Percentiles rank a stretch among this genome's conserved stretches.
Evolutionary conservation across 2,329 filamentous ascomycete genomes (phyloP).

Genomic region (Didymella keratinophila): DNA sequence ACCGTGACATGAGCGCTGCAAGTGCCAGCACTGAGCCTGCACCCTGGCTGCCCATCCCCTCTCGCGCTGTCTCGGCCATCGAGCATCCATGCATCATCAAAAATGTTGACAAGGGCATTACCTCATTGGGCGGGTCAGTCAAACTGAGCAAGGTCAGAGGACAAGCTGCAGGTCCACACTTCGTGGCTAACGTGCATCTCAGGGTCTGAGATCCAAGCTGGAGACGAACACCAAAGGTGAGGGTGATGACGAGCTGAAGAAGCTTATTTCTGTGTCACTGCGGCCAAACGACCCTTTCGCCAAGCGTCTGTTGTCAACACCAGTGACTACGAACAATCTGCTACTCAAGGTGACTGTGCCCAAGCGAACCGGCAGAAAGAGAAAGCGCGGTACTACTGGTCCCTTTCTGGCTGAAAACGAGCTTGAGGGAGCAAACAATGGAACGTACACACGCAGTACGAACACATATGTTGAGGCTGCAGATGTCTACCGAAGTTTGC

Average conservation of each 20-base stretch:
- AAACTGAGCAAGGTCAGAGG: slow-evolving; percentile 61
- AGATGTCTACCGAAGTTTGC: slow-evolving; percentile 68
- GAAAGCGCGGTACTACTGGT: slow-evolving; percentile 77
- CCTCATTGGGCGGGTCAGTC: slow-evolving; percentile 66
- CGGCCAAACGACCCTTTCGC: slow-evolving; percentile 81
- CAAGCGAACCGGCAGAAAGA: slow-evolving; percentile 83
- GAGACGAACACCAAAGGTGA: slow-evolving; percentile 33
- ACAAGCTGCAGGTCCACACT: slow-evolving; percentile 11
- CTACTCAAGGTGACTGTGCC: slow-evolving; percentile 87
- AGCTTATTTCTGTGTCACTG: slow-evolving; percentile 73
- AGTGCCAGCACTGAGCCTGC: slow-evolving; percentile 23
- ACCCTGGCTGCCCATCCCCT: slow-evolving; percentile 61
- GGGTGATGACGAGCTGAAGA: slow-evolving; percentile 52
- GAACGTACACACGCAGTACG: neutral
- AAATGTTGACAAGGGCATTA: slow-evolving; percentile 69
- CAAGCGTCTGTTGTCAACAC: slow-evolving; percentile 79
- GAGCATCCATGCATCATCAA: slow-evolving; percentile 73
- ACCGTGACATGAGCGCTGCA: slow-evolving; percentile 13
- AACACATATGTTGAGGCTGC: slow-evolving; percentile 32
- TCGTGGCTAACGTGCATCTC: slow-evolving; percentile 22
- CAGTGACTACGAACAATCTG: slow-evolving; percentile 79
- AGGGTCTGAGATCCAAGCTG: slow-evolving; percentile 42
- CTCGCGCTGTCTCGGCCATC: slow-evolving; percentile 64
- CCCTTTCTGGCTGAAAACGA: slow-evolving; percentile 60
- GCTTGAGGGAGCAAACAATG: slow-evolving; percentile 3